phyloP scores from a whole-genome alignment of 2,329 filamentous ascomycete species.

The Blastomyces gilchristii region DNA sequence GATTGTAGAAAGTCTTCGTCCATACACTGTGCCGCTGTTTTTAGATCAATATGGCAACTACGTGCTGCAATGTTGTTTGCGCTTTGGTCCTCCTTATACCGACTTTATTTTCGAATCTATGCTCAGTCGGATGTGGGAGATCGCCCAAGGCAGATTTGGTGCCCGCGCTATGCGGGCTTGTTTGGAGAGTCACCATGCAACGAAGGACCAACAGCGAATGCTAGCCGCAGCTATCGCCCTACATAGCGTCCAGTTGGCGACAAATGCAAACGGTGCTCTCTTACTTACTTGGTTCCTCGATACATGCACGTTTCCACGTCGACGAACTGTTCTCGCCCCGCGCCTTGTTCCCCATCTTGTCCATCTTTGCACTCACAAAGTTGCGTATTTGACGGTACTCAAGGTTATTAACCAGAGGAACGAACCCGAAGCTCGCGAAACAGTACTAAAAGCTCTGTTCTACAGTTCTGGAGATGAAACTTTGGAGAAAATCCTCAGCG shows the following conservation, averaged over 20 bases:
- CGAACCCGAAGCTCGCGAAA: conserved; percentile 83
- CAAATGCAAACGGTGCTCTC: conserved; percentile 88
- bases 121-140: conserved; percentile 87
- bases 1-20: conserved; percentile 73
- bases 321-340: conserved; percentile 83
- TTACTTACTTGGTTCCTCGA: conserved; percentile 96
- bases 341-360: conserved; percentile 86
- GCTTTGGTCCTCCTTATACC: conserved; percentile 80
- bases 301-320: conserved; percentile 88
- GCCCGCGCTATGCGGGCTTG: conserved; percentile 94
- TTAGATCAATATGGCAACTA: conserved; percentile 98
- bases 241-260: conserved; percentile 90
- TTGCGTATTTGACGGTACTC: conserved; percentile 89
- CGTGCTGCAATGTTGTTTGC: conserved; percentile 89
- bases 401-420: conserved; percentile 98
- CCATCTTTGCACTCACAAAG: conserved; percentile 95
- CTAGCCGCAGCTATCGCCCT: conserved; percentile 90
- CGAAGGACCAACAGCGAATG: conserved; percentile 90
- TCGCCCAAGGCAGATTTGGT: conserved; percentile 85
- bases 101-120: conserved; percentile 98
- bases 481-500: conserved; percentile 79
- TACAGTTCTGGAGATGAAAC: conserved; percentile 79
- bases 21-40: conserved; percentile 85
- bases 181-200: conserved; percentile 87
- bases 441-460: conserved; percentile 81